Conservation (phyloP, 805 yeast species). For the Metschnikowia anglica region DNA sequence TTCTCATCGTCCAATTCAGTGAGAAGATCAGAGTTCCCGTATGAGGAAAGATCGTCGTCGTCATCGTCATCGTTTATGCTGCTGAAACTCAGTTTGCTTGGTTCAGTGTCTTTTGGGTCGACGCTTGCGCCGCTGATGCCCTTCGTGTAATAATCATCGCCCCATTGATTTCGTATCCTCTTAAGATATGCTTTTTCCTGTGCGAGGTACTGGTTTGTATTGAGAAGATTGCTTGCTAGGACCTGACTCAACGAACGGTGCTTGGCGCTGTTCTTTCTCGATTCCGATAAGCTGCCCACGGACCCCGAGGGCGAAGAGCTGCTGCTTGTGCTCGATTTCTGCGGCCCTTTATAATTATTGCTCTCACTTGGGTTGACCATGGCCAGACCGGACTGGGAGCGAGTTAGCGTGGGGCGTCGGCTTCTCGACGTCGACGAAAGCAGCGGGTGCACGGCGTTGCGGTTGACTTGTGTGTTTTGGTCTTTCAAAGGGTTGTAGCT, state of each 20-base stretch:
- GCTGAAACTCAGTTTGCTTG: background rate
- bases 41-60: constrained; percentile 25
- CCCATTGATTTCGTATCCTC: constrained; percentile 57
- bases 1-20: constrained; percentile 44
- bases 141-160: constrained; percentile 71
- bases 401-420: constrained; percentile 14
- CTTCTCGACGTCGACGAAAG: constrained; percentile 10
- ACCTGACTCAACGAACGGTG: constrained; percentile 18
- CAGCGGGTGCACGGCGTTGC: background rate
- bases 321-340: constrained; percentile 1
- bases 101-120: constrained; percentile 15
- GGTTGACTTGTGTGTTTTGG: background rate
- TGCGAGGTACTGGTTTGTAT: constrained; percentile 45
- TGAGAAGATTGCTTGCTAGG: constrained; percentile 16
- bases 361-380: background rate
- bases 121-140: constrained; percentile 50
- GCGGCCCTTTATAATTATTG: background rate
- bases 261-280: constrained; percentile 13
- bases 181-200: constrained; percentile 69
- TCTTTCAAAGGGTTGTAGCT: background rate
- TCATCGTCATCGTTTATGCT: constrained; percentile 30
- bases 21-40: constrained; percentile 28
- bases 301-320: background rate
- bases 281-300: constrained; percentile 4
- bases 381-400: constrained; percentile 9